Percentiles rank a stretch among this genome's conserved stretches.
Conservation (phyloP, 1,139 yeast genomes). For the Candida sanyaensis region DNA sequence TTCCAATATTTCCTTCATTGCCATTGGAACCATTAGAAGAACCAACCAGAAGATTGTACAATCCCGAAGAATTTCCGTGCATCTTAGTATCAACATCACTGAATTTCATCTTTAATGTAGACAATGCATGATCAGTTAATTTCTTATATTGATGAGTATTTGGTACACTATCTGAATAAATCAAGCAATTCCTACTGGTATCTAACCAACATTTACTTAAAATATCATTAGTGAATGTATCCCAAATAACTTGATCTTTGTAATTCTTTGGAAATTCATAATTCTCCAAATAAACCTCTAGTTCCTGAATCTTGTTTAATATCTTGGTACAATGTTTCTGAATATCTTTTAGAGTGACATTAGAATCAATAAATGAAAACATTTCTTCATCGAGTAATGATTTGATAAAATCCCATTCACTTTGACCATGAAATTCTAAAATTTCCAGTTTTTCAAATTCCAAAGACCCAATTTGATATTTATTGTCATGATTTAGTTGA, state of each 20-base stretch:
- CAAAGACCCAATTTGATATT: slow-evolving; percentile 55
- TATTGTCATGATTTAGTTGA: slow-evolving; percentile 20
- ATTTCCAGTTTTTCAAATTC: slow-evolving; percentile 56
- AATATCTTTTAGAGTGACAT: slow-evolving; percentile 48
- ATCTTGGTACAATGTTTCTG: slow-evolving; percentile 48
- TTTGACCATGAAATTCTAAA: slow-evolving; percentile 47
- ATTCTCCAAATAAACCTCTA: slow-evolving; percentile 36
- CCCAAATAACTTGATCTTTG: slow-evolving; percentile 28
- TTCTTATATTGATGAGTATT: slow-evolving; percentile 17
- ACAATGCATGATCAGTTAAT: slow-evolving; percentile 33
- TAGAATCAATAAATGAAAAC: slow-evolving; percentile 47
- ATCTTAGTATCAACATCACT: slow-evolving; percentile 5
- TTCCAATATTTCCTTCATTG: background rate
- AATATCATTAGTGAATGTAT: slow-evolving; percentile 32
- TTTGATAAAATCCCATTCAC: slow-evolving; percentile 52
- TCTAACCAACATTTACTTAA: slow-evolving; percentile 33
- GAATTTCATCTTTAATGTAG: slow-evolving; percentile 36
- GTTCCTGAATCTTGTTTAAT: slow-evolving; percentile 32
- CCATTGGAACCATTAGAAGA: background rate
- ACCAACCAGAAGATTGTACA: background rate
- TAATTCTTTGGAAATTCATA: slow-evolving; percentile 45
- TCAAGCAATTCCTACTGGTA: slow-evolving; percentile 32
- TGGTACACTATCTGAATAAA: slow-evolving; percentile 22
- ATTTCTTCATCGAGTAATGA: slow-evolving; percentile 46
- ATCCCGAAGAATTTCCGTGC: slow-evolving; percentile 5